Evolutionary conservation across 129 eudicot genomes (phyloP), one percentile per base, ranked within the genome.

Genomic region (Helichrysum umbraculigerum): DNA sequence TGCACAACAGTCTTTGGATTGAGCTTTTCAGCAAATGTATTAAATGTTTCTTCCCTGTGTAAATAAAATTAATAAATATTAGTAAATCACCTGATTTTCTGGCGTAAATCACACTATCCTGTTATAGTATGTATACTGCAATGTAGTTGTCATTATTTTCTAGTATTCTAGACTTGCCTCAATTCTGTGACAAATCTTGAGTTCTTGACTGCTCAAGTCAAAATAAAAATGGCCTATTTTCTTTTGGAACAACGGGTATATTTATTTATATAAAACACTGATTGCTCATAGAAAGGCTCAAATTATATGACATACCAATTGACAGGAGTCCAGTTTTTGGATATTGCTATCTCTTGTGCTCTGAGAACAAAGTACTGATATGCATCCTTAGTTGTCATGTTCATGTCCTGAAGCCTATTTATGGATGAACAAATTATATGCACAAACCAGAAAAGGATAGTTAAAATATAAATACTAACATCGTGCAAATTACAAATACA

Each of bases 31-130:
- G 90, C 68, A 22, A 94, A 94, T 33, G 88, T 32, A 71, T 85
- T 87, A 83, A 94, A 94, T 11, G 97, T 91, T 85, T 94, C 99
- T 87, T 94, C 99, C 99, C 99, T 94, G 79, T 60, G 72, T 28
- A 65, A 29, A 25, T 47, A 51, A 30, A 79, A 50, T 51, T 37
- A 7, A 5, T 34, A 0, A 5, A 72, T 22, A 1, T 57, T 41
- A 42, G 11, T 14, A 39, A 7, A 20, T 22, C 20, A 44, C 47
- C 19, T 39, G 21, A 65, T 54, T 28, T 51, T 25, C 35, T 25
- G 22, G 66, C 16, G 17, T 25, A 61, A 25, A 61, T 25, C 66
- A 25, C 66, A 22, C 7, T 12, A 58, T 3, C n/a, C 34, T 42
- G 71, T 63, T 63, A 29, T 32, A 9, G 7, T 47, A 47, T 47